Evolutionary conservation across 371 early-diverging fungal species (phyloP), one percentile per base, ranked within the genome.

Genomic region (Aphelidium insulamus): DNA sequence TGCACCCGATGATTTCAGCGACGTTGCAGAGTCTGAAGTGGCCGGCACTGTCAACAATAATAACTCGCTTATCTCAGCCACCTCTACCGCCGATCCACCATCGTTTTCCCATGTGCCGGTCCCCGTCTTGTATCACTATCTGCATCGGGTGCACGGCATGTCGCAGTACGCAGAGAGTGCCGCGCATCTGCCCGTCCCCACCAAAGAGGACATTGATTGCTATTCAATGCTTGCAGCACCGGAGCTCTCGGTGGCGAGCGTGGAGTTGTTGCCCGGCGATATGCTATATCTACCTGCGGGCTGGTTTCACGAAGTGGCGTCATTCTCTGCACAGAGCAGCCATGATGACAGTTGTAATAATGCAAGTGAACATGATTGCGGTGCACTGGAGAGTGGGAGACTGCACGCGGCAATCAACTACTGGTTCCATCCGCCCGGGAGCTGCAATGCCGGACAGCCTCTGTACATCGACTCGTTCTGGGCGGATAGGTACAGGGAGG

Each of bases 271-370:
- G 21, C 41, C 30, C 4, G 49, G 54, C 7, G 50, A 62, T 24
- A 42, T 46, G 40, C 44, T 62, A 2, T 60, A 55, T 35, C 39
- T 62, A 7, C 60, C 60, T 17, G 48, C 52, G 5, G 50, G 48
- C 12, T 62, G 63, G 63, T 57, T 62, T 39, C 63, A 62, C 33
- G 59, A 62, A 24, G 60, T 62, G 11, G 28, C 27, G 17, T 30
- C 37, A 7, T 28, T 21, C 7, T 10, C 15, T 8, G 22, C 22
- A 5, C 7, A 24, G 6, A 31, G 17, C 14, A 15, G 14, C 6
- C 15, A 26, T 26, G 26, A 10, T 12, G 26, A 26, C 12, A 10
- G 10, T 21, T 25, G n/a, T n/a, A n/a, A n/a, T n/a, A n/a, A n/a
- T n/a, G n/a, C n/a, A n/a, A n/a, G n/a, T n/a, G n/a, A n/a, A n/a